Evolutionary conservation across 2,329 filamentous ascomycete genomes (phyloP).

Genomic region (Pyrenochaeta sp.): DNA sequence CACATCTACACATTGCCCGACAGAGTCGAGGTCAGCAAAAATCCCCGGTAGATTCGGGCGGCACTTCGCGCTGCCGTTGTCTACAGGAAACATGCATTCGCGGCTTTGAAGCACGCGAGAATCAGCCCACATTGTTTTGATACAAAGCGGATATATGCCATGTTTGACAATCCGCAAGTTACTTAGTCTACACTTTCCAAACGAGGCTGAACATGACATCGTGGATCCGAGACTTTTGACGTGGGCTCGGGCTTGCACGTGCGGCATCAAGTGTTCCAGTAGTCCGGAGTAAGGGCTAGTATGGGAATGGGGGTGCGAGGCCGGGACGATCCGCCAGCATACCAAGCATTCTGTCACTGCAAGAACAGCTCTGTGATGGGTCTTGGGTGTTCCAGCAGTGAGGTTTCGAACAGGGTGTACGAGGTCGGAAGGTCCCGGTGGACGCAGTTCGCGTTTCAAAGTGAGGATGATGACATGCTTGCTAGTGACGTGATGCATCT

Average conservation of each 20-base stretch:
- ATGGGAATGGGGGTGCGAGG: not conserved
- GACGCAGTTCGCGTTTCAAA: constrained; percentile 11
- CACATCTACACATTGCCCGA: not conserved
- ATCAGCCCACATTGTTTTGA: constrained; percentile 32
- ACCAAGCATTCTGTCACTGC: constrained; percentile 7
- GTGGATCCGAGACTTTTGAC: not conserved
- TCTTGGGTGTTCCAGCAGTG: not conserved
- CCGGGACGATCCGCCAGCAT: not conserved
- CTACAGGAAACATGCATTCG: not conserved
- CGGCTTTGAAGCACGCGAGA: constrained; percentile 18
- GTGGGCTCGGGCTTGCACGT: not conserved
- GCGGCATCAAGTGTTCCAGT: not conserved
- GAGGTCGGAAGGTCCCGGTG: not conserved
- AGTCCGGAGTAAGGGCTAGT: not conserved
- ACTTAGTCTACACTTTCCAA: not conserved
- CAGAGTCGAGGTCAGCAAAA: not conserved
- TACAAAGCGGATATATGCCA: constrained; percentile 1
- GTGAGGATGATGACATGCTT: not conserved
- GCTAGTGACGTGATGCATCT: not conserved
- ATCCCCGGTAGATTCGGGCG: not conserved
- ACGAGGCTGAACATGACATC: not conserved
- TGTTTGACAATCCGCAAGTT: not conserved
- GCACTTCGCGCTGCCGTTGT: not conserved
- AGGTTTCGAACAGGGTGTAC: not conserved
- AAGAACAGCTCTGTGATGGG: not conserved